phyloP scores from a whole-genome alignment of 192 early-diverging fungal genomes.

The Phlyctochytrium bullatum region DNA sequence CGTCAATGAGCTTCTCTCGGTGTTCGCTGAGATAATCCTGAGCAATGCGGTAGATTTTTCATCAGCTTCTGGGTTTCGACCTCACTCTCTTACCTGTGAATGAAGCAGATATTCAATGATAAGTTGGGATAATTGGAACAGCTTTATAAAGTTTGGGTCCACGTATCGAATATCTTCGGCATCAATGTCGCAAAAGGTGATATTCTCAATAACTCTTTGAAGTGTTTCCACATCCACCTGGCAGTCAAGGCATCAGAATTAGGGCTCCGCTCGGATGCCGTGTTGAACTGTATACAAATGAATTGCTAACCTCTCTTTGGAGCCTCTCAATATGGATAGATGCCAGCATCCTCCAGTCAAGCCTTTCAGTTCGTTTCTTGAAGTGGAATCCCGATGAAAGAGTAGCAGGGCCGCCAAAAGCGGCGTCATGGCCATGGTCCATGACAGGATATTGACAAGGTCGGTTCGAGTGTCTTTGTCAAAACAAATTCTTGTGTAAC shows the following conservation, averaged over 20 bases:
- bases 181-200: slow-evolving; percentile 55
- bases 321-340: slow-evolving; percentile 40
- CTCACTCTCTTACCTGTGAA: slow-evolving; percentile 34
- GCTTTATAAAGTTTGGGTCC: slow-evolving; percentile 56
- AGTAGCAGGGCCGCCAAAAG: not conserved
- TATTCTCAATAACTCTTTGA: slow-evolving; percentile 55
- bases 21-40: slow-evolving; percentile 25
- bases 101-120: slow-evolving; percentile 57
- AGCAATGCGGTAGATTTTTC: slow-evolving; percentile 3
- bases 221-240: slow-evolving; percentile 46
- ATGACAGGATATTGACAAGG: too few relatives aligned
- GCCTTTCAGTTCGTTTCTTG: slow-evolving; percentile 38
- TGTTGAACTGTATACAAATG: too few relatives aligned
- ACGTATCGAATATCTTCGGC: slow-evolving; percentile 44
- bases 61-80: not conserved
- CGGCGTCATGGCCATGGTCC: too few relatives aligned
- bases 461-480: too few relatives aligned
- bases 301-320: slow-evolving; percentile 38
- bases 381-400: slow-evolving; percentile 41
- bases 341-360: slow-evolving; percentile 52
- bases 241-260: not conserved
- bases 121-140: slow-evolving; percentile 55
- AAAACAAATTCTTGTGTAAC: too few relatives aligned
- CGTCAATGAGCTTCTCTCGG: slow-evolving; percentile 11
- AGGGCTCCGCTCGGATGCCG: slow-evolving; percentile 2